These are phyloP conservation scores for Emergomyces orientalis DNA, from an alignment of 2,329 filamentous ascomycete genomes.

Conservation along the genomic window DNA sequence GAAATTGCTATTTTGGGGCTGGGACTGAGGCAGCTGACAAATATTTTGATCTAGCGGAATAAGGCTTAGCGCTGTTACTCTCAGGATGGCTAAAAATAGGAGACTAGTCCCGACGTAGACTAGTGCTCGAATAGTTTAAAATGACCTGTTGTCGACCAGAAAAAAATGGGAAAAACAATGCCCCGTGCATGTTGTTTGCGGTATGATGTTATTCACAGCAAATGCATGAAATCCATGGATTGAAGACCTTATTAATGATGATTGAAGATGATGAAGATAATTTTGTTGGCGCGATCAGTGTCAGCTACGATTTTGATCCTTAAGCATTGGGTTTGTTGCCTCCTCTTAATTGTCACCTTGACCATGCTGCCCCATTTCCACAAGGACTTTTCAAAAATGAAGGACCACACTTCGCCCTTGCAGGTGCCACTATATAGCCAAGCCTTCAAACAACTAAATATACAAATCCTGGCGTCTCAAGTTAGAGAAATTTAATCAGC, in stretches of 20 bases:
- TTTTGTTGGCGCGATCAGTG: neutral
- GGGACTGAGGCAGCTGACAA: neutral
- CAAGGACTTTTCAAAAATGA: constrained; percentile 1
- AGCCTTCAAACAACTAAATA: neutral
- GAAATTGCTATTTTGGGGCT: constrained; percentile 6
- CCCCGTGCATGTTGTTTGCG: neutral
- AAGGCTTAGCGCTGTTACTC: neutral
- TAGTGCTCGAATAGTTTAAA: neutral
- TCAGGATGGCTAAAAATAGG: neutral
- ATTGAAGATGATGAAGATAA: too few species aligned
- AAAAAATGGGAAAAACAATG: neutral
- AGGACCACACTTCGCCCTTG: neutral
- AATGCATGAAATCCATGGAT: too few species aligned
- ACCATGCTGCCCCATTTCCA: neutral
- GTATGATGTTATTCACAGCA: too few species aligned
- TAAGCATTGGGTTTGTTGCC: neutral
- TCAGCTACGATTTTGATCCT: neutral
- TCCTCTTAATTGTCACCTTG: neutral
- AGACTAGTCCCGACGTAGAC: neutral
- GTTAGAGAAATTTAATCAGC: neutral
- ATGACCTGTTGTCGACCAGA: neutral
- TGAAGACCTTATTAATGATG: too few species aligned
- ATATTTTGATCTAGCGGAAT: neutral
- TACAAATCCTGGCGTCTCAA: neutral
- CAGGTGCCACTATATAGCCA: neutral